Evolutionary conservation across 2,329 filamentous ascomycete genomes (phyloP), one percentile per base, ranked within the genome.

Genomic region (Eutypa lata): DNA sequence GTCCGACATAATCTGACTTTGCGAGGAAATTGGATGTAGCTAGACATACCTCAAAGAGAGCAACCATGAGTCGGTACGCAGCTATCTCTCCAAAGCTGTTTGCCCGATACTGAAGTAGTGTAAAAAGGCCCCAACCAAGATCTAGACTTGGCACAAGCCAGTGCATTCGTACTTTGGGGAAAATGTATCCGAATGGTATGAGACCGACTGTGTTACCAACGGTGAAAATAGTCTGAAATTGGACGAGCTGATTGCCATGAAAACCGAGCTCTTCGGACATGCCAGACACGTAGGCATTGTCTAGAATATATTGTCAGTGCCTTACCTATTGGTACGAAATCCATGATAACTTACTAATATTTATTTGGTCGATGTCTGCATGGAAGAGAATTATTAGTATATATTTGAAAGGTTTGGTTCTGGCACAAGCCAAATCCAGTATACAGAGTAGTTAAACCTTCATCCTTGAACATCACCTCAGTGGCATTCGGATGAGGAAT

Each of bases 201-300:
- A 31, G 26, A 31, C 26, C 26, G 26, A 31, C 26, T 31, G 26
- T 31, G 10, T 31, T 31, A 10, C 26, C 26, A 31, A 31, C 26
- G 6, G 10, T 31, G 51, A 75, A 83, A 55, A 82, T 73, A 0
- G 77, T 81, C 56, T 82, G 78, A 1, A 83, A 66, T 47, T 79
- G 71, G n/a, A 82, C 77, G 7, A 82, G 72, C 54, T 82, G 72
- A 62, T 82, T 81, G 44, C 77, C 78, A 5, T 76, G 53, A 50
- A 83, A 76, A 0, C 70, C 68, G 1, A 82, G 64, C 13, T 80
- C 77, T 49, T 81, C 77, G 46, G 79, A 78, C 37, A 82, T 66
- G 0, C 79, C 79, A 0, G 76, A 75, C 16, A 82, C 79, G 50
- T 81, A 82, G 2, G 79, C 79, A 70, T 81, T 82, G 55, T 79